Conservation (phyloP, 176 grass and related monocot genomes). For the Zea luxurians region DNA sequence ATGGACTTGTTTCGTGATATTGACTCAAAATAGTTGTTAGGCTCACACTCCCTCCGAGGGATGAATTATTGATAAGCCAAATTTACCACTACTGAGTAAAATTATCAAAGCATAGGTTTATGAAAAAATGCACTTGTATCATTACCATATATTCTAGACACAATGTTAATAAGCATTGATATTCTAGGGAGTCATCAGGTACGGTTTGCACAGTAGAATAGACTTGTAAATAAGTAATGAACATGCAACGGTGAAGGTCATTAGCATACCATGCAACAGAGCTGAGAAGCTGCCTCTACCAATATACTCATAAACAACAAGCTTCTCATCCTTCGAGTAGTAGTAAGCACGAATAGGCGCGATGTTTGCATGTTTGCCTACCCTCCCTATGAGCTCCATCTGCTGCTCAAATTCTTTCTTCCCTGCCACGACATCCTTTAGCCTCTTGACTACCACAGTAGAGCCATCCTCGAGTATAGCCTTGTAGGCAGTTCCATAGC, state of each 20-base stretch:
- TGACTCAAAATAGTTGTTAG: conserved; percentile 6
- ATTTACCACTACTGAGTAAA: neutral
- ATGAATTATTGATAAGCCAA: neutral
- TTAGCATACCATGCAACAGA: conserved; percentile 76
- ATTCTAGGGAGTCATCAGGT: neutral
- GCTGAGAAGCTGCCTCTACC: conserved; percentile 65
- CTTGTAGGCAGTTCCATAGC: conserved; percentile 90
- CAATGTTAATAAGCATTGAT: neutral
- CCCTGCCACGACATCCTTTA: conserved; percentile 82
- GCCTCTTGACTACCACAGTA: conserved; percentile 87
- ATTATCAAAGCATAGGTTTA: neutral
- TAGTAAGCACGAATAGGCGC: conserved; percentile 83
- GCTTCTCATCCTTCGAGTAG: conserved; percentile 98
- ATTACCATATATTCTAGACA: neutral
- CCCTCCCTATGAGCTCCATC: conserved; percentile 83
- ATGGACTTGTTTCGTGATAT: conserved; percentile 12
- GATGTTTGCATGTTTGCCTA: conserved; percentile 70
- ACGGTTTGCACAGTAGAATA: conserved; percentile 10
- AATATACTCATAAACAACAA: conserved; percentile 92
- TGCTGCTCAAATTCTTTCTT: conserved; percentile 99
- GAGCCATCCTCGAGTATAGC: conserved; percentile 86
- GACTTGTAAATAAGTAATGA: neutral
- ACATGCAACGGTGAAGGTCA: conserved; percentile 12
- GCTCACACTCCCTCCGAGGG: neutral
- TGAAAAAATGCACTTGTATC: neutral